Conservation (phyloP, 2,329 filamentous ascomycete genomes). For the Zasmidium citrigriseum region DNA sequence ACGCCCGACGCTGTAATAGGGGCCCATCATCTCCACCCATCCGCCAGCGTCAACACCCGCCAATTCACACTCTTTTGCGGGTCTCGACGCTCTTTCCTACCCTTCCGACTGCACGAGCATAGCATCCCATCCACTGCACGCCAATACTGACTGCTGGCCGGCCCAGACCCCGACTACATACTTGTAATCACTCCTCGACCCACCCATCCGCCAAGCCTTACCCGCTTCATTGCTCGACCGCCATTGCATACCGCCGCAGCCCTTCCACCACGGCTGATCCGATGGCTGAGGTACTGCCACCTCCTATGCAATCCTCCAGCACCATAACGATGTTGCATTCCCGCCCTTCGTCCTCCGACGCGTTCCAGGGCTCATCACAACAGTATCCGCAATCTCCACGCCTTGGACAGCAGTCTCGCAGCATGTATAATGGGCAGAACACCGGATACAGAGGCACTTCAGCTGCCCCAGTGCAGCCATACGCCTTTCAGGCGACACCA, state of each 20-base stretch:
- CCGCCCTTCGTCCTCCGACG: conserved; percentile 47
- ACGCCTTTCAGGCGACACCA: conserved; percentile 54
- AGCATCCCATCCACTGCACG: conserved; percentile 19
- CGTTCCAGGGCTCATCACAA: conserved; percentile 43
- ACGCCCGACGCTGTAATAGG: conserved; percentile 12
- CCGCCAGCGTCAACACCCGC: conserved; percentile 5
- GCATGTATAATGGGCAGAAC: conserved; percentile 45
- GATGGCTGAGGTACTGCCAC: conserved; percentile 50
- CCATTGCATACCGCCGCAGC: conserved; percentile 10
- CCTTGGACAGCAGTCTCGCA: conserved; percentile 43
- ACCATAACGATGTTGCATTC: conserved; percentile 53
- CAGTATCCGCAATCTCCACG: conserved; percentile 39
- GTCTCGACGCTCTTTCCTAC: conserved; percentile 1
- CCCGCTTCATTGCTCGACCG: conserved; percentile 11
- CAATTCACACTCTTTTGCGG: conserved; percentile 12
- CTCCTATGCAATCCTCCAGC: conserved; percentile 47
- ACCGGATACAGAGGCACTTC: conserved; percentile 44
- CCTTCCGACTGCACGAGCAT: conserved; percentile 16
- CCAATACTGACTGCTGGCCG: conserved; percentile 34
- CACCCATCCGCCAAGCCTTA: conserved; percentile 20
- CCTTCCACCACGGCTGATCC: conserved; percentile 26
- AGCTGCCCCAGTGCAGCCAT: conserved; percentile 50
- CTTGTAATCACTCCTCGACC: not conserved
- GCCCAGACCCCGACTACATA: conserved; percentile 31
- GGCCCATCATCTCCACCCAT: conserved; percentile 7